A percentile compares a stretch with the other conserved stretches of the same genome.
Conservation (phyloP, 2,329 filamentous ascomycete genomes). For the Colletotrichum trifolii region DNA sequence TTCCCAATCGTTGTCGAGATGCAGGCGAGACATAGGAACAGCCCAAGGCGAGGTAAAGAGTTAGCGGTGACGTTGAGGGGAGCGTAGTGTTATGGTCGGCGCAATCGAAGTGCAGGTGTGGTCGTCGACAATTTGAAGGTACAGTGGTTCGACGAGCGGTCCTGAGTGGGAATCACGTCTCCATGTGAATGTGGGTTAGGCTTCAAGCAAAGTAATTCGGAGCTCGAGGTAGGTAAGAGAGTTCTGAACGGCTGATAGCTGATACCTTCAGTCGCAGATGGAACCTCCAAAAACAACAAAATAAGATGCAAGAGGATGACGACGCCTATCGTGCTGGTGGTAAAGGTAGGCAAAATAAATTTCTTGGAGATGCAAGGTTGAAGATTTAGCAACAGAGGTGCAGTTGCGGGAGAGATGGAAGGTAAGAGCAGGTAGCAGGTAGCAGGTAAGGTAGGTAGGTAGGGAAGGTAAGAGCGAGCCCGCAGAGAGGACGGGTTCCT, state of each 20-base stretch:
- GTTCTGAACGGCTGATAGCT: no score
- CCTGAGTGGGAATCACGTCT: conserved; percentile 2
- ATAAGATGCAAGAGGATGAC: no score
- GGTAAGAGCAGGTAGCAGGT: no score
- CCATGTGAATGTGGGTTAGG: conserved; percentile 35
- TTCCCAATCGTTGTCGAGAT: conserved; percentile 23
- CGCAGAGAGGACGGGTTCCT: no score
- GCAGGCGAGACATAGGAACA: conserved; percentile 37
- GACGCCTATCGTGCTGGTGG: no score
- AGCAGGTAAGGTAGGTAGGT: no score
- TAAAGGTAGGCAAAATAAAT: no score
- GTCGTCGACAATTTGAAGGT: background rate
- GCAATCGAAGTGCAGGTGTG: background rate
- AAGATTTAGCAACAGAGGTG: no score
- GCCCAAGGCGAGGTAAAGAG: background rate
- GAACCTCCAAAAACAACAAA: background rate
- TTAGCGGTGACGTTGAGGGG: background rate
- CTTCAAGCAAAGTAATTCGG: conserved; percentile 30
- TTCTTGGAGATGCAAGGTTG: no score
- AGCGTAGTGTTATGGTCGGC: background rate
- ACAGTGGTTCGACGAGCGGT: conserved; percentile 8
- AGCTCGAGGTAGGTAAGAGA: conserved; percentile 15
- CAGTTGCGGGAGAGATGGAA: no score
- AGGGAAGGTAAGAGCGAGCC: no score
- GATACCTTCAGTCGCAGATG: conserved; percentile 2